Conservation (phyloP, 176 grass and related monocot species). For the Thinopyrum elongatum region DNA sequence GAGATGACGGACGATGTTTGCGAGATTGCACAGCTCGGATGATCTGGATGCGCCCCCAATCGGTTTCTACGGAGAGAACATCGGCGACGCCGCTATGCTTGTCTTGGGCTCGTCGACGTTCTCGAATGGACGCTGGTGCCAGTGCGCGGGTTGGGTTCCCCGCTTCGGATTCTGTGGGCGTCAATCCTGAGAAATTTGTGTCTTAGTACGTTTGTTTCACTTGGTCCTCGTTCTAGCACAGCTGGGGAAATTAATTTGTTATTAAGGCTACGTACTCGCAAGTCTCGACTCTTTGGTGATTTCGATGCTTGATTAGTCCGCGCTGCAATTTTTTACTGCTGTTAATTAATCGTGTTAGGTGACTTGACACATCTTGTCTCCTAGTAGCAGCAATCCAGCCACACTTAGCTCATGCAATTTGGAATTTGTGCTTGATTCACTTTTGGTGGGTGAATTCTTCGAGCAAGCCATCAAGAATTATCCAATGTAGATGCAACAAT, state of each 20-base stretch:
- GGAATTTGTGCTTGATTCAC: neutral
- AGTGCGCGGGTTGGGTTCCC: neutral
- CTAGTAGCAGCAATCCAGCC: neutral
- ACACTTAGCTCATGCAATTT: neutral
- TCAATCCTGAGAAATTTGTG: neutral
- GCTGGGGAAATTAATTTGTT: slow-evolving; percentile 1
- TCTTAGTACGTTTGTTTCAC: neutral
- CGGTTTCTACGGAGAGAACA: neutral
- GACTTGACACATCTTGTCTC: neutral
- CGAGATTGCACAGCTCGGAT: neutral
- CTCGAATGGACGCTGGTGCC: neutral
- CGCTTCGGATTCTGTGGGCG: slow-evolving; percentile 8
- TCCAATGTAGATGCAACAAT: neutral
- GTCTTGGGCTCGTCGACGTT: neutral
- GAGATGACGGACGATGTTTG: neutral
- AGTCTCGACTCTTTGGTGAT: neutral
- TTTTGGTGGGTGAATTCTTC: neutral
- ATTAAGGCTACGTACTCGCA: neutral
- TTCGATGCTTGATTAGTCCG: slow-evolving; percentile 15
- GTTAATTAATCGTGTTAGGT: neutral
- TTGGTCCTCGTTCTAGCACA: neutral
- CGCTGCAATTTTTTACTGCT: neutral
- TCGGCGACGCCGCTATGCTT: slow-evolving; percentile 1
- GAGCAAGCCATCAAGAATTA: neutral
- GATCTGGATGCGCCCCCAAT: neutral